phyloP scores from a whole-genome alignment of 768 basidiomycete species.

The Saitozyma podzolica region DNA sequence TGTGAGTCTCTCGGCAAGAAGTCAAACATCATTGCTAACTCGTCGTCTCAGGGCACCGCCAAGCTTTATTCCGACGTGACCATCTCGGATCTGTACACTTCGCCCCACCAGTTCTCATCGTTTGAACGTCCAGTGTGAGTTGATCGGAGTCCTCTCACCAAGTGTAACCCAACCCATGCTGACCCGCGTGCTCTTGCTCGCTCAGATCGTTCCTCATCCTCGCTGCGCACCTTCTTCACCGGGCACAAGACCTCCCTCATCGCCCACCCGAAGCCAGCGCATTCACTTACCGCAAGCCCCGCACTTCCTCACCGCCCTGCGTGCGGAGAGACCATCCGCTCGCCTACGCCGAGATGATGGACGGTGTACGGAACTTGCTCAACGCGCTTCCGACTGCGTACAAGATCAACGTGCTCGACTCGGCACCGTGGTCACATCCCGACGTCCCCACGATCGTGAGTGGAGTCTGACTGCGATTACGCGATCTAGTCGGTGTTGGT shows the following conservation, averaged over 20 bases:
- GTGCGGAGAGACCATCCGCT: conserved; percentile 13
- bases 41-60: conserved; percentile 8
- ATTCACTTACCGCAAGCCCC: conserved; percentile 2
- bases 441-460: conserved; percentile 24
- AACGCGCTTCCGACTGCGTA: conserved; percentile 11
- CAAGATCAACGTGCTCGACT: conserved; percentile 3
- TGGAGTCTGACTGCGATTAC: no score
- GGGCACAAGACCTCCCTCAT: conserved; percentile 10
- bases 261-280: conserved; percentile 5
- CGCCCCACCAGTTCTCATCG: neutral
- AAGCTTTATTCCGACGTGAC: conserved; percentile 16
- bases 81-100: conserved; percentile 19
- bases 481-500: no score
- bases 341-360: conserved; percentile 26
- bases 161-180: neutral
- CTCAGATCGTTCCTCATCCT: conserved; percentile 2
- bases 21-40: neutral
- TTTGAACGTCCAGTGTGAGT: neutral
- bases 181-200: no score
- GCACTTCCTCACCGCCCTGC: neutral
- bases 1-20: conserved; percentile 8
- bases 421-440: conserved; percentile 12
- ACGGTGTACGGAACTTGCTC: conserved; percentile 6
- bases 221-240: conserved; percentile 11
- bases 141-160: neutral